phyloP scores from a whole-genome alignment of 306 rosid genomes.

The Vicia sativa region DNA sequence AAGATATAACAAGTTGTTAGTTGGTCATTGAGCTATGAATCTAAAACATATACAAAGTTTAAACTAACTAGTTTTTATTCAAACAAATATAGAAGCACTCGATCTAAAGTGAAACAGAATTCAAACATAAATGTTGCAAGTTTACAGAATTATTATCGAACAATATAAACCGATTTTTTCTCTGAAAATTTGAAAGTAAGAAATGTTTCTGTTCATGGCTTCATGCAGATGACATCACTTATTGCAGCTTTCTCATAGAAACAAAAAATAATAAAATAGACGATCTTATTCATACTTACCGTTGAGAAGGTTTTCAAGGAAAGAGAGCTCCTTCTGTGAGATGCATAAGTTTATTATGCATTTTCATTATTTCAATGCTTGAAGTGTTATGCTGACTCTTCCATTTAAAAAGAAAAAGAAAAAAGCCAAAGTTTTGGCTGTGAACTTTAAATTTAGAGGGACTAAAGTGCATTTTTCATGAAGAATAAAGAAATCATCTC shows the following conservation, averaged over 20 bases:
- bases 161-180: background rate
- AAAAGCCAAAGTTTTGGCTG: slow-evolving; percentile 45
- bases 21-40: slow-evolving; percentile 33
- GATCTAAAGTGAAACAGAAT: too few species aligned
- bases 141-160: slow-evolving; percentile 4
- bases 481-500: slow-evolving; percentile 38
- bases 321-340: slow-evolving; percentile 40
- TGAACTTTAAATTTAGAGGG: slow-evolving; percentile 46
- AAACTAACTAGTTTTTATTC: background rate
- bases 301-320: slow-evolving; percentile 31
- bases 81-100: slow-evolving; percentile 5
- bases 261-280: slow-evolving; percentile 12
- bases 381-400: slow-evolving; percentile 42
- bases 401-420: slow-evolving; percentile 50
- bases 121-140: slow-evolving; percentile 24
- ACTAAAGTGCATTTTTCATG: slow-evolving; percentile 44
- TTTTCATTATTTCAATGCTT: slow-evolving; percentile 38
- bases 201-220: slow-evolving; percentile 13
- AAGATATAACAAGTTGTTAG: slow-evolving; percentile 41
- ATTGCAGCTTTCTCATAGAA: slow-evolving; percentile 31
- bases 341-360: slow-evolving; percentile 39
- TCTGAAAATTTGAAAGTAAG: slow-evolving; percentile 12
- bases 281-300: slow-evolving; percentile 44
- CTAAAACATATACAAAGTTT: slow-evolving; percentile 24
- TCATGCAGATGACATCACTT: slow-evolving; percentile 34